Conservation (phyloP, 768 basidiomycete genomes). For the Leccinum arenicola region DNA sequence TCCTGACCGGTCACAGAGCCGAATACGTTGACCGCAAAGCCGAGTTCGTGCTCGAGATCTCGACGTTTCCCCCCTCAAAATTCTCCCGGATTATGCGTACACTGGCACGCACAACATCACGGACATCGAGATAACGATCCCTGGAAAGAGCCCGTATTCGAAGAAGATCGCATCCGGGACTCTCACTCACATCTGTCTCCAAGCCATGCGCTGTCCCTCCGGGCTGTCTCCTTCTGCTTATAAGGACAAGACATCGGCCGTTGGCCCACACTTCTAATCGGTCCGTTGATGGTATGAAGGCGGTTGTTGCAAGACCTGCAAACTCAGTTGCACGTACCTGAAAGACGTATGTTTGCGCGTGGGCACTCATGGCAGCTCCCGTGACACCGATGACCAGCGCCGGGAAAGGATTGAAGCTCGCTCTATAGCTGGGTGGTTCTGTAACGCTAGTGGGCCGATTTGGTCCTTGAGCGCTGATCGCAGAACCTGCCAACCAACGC, state of each 20-base stretch:
- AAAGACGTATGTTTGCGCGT: slow-evolving; percentile 88
- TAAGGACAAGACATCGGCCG: slow-evolving; percentile 52
- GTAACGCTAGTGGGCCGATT: slow-evolving; percentile 35
- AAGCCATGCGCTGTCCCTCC: slow-evolving; percentile 59
- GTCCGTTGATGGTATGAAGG: too few species aligned
- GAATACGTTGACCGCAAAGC: slow-evolving; percentile 67
- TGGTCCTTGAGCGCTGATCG: slow-evolving; percentile 36
- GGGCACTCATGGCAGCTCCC: slow-evolving; percentile 91
- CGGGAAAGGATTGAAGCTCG: slow-evolving; percentile 88
- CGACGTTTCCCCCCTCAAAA: slow-evolving; percentile 61
- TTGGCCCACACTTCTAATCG: slow-evolving; percentile 42
- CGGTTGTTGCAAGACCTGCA: too few species aligned
- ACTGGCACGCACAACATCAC: slow-evolving; percentile 60
- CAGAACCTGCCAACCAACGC: slow-evolving; percentile 66
- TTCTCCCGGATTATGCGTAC: slow-evolving; percentile 68
- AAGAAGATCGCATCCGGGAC: slow-evolving; percentile 55
- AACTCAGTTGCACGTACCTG: slow-evolving; percentile 41
- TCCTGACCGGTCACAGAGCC: slow-evolving; percentile 40
- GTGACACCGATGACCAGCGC: slow-evolving; percentile 93
- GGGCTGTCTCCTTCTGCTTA: slow-evolving; percentile 73
- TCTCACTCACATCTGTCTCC: slow-evolving; percentile 61
- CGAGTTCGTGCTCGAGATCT: slow-evolving; percentile 75
- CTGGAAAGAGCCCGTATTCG: slow-evolving; percentile 27
- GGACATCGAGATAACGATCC: slow-evolving; percentile 50
- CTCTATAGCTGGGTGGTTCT: slow-evolving; percentile 71